phyloP scores from a whole-genome alignment of 2,329 filamentous ascomycete genomes.

The Aspergillus clavatus region DNA sequence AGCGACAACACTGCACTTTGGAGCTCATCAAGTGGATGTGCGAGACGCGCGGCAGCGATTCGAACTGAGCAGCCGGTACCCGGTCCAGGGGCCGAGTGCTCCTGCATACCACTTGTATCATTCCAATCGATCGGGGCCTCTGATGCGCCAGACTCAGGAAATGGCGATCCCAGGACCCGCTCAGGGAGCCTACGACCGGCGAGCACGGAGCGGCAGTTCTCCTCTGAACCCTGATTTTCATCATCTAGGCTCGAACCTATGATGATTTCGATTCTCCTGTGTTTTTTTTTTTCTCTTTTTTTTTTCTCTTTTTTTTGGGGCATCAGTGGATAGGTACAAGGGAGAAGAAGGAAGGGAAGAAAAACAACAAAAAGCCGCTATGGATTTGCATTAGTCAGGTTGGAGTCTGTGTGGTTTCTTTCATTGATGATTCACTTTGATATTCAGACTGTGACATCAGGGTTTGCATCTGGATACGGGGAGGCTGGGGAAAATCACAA shows the following conservation, averaged over 20 bases:
- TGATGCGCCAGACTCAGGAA: slow-evolving; percentile 22
- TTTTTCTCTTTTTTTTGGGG: too few relatives aligned
- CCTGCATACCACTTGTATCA: slow-evolving; percentile 24
- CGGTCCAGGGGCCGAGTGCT: slow-evolving; percentile 10
- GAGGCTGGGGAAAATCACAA: too few relatives aligned
- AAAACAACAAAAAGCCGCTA: neutral
- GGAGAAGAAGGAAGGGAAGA: neutral
- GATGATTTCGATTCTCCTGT: too few relatives aligned
- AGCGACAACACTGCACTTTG: slow-evolving; percentile 27
- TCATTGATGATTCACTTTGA: neutral
- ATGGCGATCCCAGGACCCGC: slow-evolving; percentile 13
- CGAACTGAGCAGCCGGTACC: slow-evolving; percentile 14
- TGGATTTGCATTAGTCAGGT: neutral
- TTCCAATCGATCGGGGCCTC: slow-evolving; percentile 24
- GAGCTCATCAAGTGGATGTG: slow-evolving; percentile 29
- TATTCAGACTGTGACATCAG: neutral
- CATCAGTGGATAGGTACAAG: neutral
- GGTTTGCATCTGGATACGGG: too few relatives aligned
- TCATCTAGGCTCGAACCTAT: too few relatives aligned
- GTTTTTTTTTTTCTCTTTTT: too few relatives aligned
- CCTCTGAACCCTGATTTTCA: neutral
- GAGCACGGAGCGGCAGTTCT: slow-evolving; percentile 28
- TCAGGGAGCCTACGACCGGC: slow-evolving; percentile 15
- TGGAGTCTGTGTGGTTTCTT: neutral
- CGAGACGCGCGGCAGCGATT: slow-evolving; percentile 25